Conservation (phyloP, 2,329 filamentous ascomycete genomes). For the Monilinia fructicola region DNA sequence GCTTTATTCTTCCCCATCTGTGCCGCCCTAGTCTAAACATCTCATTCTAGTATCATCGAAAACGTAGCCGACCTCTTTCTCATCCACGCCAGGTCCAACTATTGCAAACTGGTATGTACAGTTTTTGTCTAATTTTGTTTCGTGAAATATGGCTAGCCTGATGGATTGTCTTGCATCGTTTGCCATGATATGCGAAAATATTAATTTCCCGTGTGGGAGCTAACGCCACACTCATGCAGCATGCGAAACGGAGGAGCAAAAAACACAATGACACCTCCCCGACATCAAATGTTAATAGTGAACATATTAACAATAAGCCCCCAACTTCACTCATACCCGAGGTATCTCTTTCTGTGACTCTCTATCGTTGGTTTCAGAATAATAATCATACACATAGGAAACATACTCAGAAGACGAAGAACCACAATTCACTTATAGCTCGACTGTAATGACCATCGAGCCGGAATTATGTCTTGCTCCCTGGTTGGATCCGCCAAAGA, state of each 20-base stretch:
- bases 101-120: slow-evolving; percentile 16
- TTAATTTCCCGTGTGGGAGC: slow-evolving; percentile 20
- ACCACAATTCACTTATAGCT: slow-evolving; percentile 12
- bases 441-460: slow-evolving; percentile 15
- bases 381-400: slow-evolving; percentile 15
- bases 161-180: background rate
- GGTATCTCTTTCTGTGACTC: slow-evolving; percentile 10
- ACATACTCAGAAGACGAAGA: slow-evolving; percentile 12
- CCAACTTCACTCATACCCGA: background rate
- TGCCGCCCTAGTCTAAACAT: slow-evolving; percentile 1
- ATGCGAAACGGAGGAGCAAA: slow-evolving; percentile 15
- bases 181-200: slow-evolving; percentile 1
- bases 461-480: slow-evolving; percentile 20
- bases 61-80: slow-evolving; percentile 20
- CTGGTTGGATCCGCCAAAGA: slow-evolving; percentile 22
- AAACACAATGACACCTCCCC: slow-evolving; percentile 1
- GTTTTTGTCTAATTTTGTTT: slow-evolving; percentile 1
- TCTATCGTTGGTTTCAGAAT: background rate
- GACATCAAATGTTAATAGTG: slow-evolving; percentile 7
- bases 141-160: background rate
- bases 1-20: background rate
- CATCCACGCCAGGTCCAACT: slow-evolving; percentile 20
- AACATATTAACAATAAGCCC: slow-evolving; percentile 4
- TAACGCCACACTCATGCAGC: slow-evolving; percentile 19
- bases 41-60: slow-evolving; percentile 14